Evolutionary conservation across 306 rosid genomes (phyloP).

Genomic region (Echinosophora koreensis): DNA sequence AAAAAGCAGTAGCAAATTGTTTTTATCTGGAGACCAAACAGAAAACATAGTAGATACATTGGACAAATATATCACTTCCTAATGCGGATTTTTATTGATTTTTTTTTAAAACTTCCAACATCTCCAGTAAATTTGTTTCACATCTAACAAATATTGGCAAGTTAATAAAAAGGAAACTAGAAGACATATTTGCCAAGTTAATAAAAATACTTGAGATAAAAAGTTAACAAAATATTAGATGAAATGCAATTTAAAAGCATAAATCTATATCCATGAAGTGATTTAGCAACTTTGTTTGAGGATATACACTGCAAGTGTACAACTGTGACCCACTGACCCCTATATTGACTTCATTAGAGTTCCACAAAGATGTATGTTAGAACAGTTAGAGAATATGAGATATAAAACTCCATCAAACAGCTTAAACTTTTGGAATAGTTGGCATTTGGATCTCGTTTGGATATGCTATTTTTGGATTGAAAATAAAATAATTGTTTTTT

Average conservation of each 20-base stretch:
- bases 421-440: background rate
- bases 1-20: slow-evolving; percentile 13
- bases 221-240: background rate
- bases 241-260: slow-evolving; percentile 6
- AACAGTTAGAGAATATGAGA: background rate
- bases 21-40: slow-evolving; percentile 25
- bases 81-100: background rate
- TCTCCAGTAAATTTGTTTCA: background rate
- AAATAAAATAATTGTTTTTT: background rate
- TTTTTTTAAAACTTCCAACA: background rate
- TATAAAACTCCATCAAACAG: background rate
- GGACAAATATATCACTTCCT: background rate
- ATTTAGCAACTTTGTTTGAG: background rate
- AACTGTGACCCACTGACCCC: background rate
- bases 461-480: background rate
- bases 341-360: background rate
- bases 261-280: background rate
- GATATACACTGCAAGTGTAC: background rate
- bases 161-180: background rate
- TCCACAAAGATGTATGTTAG: background rate
- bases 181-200: background rate
- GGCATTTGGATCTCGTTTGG: background rate
- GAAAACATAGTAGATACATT: background rate
- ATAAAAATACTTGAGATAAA: background rate
- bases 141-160: background rate